A percentile compares a stretch with the other conserved stretches of the same genome.
These are phyloP conservation scores for Elsinoe arachidis DNA, from an alignment of 2,329 filamentous ascomycete genomes.

Conservation along the genomic window DNA sequence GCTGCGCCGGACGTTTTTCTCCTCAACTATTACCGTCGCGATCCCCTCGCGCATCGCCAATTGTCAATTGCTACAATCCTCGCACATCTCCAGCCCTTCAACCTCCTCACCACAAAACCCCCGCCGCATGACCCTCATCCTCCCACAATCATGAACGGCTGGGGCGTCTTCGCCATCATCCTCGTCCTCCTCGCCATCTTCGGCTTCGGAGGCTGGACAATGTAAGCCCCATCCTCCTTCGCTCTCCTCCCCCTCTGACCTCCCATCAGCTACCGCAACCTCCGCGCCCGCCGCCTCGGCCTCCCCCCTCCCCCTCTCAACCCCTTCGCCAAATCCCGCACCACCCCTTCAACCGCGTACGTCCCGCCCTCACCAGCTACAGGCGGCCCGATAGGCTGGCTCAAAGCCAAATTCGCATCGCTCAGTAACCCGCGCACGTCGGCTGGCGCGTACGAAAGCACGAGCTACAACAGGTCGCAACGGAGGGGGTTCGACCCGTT, in stretches of 20 bases:
- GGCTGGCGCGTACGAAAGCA: slow-evolving; percentile 43
- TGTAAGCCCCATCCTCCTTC: slow-evolving; percentile 26
- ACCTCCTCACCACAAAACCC: neutral
- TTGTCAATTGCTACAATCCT: neutral
- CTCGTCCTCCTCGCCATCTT: slow-evolving; percentile 57
- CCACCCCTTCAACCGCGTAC: slow-evolving; percentile 24
- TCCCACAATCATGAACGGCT: slow-evolving; percentile 20
- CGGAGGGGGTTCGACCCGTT: slow-evolving; percentile 54
- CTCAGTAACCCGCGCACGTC: slow-evolving; percentile 60
- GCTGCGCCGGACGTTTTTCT: slow-evolving; percentile 1
- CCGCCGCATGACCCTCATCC: slow-evolving; percentile 1
- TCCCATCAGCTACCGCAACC: slow-evolving; percentile 50
- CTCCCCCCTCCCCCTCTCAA: slow-evolving; percentile 64
- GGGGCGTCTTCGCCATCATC: slow-evolving; percentile 60
- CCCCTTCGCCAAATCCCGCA: slow-evolving; percentile 49
- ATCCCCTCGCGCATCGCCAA: neutral
- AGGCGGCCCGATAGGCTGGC: slow-evolving; percentile 62
- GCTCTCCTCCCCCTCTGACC: slow-evolving; percentile 13
- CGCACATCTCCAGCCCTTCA: neutral
- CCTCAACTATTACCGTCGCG: neutral
- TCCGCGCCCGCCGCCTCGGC: slow-evolving; percentile 64
- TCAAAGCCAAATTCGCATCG: slow-evolving; percentile 56
- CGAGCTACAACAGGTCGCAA: slow-evolving; percentile 21
- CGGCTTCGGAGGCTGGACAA: slow-evolving; percentile 55
- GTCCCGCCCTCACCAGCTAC: slow-evolving; percentile 47